phyloP scores from a whole-genome alignment of 2,329 filamentous ascomycete species.

The Diaporthe citri region DNA sequence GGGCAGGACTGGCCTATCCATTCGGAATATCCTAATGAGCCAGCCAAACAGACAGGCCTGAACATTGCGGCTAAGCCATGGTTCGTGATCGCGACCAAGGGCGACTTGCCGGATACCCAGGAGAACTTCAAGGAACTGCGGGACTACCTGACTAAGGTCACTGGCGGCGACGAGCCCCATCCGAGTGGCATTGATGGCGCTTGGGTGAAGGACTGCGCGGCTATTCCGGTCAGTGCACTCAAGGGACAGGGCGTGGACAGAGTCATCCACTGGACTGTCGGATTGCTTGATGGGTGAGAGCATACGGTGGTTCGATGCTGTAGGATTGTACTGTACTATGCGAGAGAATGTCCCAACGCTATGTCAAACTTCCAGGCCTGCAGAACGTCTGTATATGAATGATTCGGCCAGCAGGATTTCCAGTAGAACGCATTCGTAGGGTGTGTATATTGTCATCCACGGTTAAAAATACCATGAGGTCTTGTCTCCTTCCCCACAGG shows the following conservation, averaged over 20 bases:
- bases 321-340: background rate
- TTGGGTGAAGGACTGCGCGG: constrained; percentile 73
- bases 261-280: constrained; percentile 79
- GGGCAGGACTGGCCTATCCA: constrained; percentile 47
- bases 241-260: constrained; percentile 84
- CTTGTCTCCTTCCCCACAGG: background rate
- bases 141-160: constrained; percentile 77
- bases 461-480: no score
- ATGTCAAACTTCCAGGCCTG: background rate
- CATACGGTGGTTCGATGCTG: background rate
- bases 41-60: constrained; percentile 56
- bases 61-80: constrained; percentile 94
- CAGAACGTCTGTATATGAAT: background rate
- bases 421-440: no score
- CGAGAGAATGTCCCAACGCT: background rate
- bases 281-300: constrained; percentile 67
- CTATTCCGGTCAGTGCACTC: constrained; percentile 91
- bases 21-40: constrained; percentile 47
- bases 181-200: constrained; percentile 74
- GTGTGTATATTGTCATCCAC: background rate
- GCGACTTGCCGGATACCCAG: constrained; percentile 83
- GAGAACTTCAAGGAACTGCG: constrained; percentile 80
- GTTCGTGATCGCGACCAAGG: constrained; percentile 96
- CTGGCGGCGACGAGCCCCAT: constrained; percentile 73
- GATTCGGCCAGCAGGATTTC: background rate